Conservation (phyloP, 2,329 filamentous ascomycete genomes). For the Fusarium humuli region DNA sequence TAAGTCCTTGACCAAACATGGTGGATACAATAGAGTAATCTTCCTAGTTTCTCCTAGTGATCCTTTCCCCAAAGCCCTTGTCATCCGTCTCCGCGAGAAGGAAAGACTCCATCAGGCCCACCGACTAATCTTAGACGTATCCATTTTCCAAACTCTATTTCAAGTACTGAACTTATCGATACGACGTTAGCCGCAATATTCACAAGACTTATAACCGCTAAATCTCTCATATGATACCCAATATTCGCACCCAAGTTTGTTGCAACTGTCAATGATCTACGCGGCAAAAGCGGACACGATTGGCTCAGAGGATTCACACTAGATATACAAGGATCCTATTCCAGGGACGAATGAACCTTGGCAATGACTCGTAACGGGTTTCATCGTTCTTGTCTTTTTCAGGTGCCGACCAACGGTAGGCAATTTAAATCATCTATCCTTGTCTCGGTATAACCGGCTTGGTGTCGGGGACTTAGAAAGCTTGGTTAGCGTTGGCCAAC, state of each 20-base stretch:
- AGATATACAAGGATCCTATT: background rate
- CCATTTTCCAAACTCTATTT: slow-evolving; percentile 1
- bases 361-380: slow-evolving; percentile 3
- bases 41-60: background rate
- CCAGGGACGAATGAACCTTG: background rate
- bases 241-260: background rate
- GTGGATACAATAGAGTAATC: background rate
- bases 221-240: background rate
- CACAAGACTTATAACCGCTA: background rate
- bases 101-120: background rate
- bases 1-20: background rate
- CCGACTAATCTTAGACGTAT: background rate
- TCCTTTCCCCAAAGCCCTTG: background rate
- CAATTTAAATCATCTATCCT: background rate
- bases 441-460: slow-evolving; percentile 1
- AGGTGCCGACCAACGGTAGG: background rate
- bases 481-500: background rate
- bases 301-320: background rate
- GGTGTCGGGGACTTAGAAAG: background rate
- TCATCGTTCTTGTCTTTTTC: background rate
- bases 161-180: background rate
- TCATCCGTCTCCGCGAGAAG: background rate
- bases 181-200: background rate
- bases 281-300: background rate
- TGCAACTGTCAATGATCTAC: background rate